Conservation (phyloP, 2,329 filamentous ascomycete genomes). For the Aureobasidium uvarum region DNA sequence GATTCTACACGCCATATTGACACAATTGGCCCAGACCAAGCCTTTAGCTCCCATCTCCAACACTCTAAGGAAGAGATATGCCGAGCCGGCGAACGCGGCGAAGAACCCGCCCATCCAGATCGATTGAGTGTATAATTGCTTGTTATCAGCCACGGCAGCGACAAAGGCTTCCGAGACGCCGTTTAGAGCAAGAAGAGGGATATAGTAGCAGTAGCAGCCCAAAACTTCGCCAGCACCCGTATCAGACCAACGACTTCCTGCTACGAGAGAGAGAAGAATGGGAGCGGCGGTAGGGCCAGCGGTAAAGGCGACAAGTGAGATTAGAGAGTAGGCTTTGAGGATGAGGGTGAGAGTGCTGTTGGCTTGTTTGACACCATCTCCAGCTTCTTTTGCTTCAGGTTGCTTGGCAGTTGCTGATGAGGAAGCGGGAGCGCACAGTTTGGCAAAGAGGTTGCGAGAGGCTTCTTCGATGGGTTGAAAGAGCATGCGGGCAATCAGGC, state of each 20-base stretch:
- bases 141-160: constrained; percentile 73
- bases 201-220: constrained; percentile 83
- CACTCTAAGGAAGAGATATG: constrained; percentile 71
- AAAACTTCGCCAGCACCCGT: constrained; percentile 73
- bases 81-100: constrained; percentile 67
- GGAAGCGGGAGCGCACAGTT: constrained; percentile 57
- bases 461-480: constrained; percentile 97
- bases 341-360: constrained; percentile 59
- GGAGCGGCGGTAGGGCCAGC: constrained; percentile 75
- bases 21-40: constrained; percentile 78
- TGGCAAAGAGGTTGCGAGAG: constrained; percentile 84
- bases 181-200: constrained; percentile 88
- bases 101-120: constrained; percentile 84
- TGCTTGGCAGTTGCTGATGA: neutral
- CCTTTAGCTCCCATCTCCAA: constrained; percentile 71
- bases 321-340: constrained; percentile 69
- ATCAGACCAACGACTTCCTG: constrained; percentile 71
- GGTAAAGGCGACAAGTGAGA: constrained; percentile 66
- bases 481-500: constrained; percentile 79
- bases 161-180: constrained; percentile 92
- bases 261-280: constrained; percentile 68
- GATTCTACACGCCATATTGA: constrained; percentile 87
- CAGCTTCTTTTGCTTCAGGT: neutral
- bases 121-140: constrained; percentile 73
- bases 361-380: constrained; percentile 5